Evolutionary conservation across 768 basidiomycete genomes (phyloP).

Genomic region (Auricularia sp.): DNA sequence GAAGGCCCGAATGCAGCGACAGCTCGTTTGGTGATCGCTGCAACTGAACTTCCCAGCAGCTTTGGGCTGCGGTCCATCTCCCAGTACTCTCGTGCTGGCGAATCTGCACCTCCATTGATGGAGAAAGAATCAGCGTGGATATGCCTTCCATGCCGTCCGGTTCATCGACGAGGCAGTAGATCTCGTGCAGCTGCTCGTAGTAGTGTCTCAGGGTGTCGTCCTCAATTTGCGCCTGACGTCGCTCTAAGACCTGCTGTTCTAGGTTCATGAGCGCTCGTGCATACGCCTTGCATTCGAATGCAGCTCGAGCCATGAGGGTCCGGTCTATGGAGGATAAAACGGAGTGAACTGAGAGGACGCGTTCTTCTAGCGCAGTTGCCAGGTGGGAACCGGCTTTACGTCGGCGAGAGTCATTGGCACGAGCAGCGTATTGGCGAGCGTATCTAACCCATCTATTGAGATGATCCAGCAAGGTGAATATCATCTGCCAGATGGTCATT

Average conservation of each 20-base stretch:
- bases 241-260: slow-evolving; percentile 61
- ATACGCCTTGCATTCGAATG: slow-evolving; percentile 88
- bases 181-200: slow-evolving; percentile 89
- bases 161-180: slow-evolving; percentile 92
- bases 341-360: slow-evolving; percentile 66
- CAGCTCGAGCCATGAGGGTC: slow-evolving; percentile 85
- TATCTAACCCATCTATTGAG: slow-evolving; percentile 81
- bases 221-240: slow-evolving; percentile 24
- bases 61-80: slow-evolving; percentile 95
- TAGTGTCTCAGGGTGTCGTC: slow-evolving; percentile 49
- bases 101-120: slow-evolving; percentile 90
- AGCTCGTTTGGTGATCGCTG: slow-evolving; percentile 87
- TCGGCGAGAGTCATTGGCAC: slow-evolving; percentile 39
- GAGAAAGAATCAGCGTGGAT: slow-evolving; percentile 77
- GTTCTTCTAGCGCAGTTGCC: slow-evolving; percentile 37
- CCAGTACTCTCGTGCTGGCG: slow-evolving; percentile 96
- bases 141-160: slow-evolving; percentile 99
- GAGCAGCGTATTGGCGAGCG: slow-evolving; percentile 57
- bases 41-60: slow-evolving; percentile 94
- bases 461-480: slow-evolving; percentile 93
- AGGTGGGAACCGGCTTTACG: slow-evolving; percentile 24
- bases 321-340: slow-evolving; percentile 75
- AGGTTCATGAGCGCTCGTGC: slow-evolving; percentile 93
- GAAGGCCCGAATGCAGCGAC: slow-evolving; percentile 76
- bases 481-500: slow-evolving; percentile 40